Evolutionary conservation across 164 flowering plant genomes (phyloP), one percentile per base, ranked within the genome.

Genomic region (Stephania japonica): DNA sequence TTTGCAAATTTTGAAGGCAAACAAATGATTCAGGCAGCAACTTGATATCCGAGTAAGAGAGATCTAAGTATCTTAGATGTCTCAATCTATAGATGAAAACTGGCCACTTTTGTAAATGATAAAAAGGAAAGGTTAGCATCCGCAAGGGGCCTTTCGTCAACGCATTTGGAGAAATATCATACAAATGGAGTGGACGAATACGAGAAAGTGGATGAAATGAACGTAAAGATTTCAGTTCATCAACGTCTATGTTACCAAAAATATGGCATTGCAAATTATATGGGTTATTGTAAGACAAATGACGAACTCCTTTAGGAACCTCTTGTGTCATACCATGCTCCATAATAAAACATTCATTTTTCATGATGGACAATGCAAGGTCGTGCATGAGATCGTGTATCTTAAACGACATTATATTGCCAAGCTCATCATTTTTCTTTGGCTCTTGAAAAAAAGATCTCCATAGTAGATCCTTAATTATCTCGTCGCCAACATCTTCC

Each of bases 401-500:
- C 64, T 70, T 49, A 16, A 25, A 65, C 14, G 6, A 4, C n/a
- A 12, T 65, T 8, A 59, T n/a, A 10, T 61, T 71, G 1, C 73
- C 73, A 61, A 27, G 6, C 11, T 16, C 26, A 61, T 71, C 73
- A n/a, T n/a, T n/a, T 38, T 21, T 61, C 7, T 16, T 1, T 4
- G 62, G 24, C 19, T 59, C 73, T 27, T 71, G 66, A 16, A 71
- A 71, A 13, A 71, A 71, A 7, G 73, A 71, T 8, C 56, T 59
- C 73, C 42, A 56, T 21, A 61, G 2, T n/a, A 71, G 10, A 11
- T 25, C 47, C 4, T 42, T 21, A 19, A 59, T 59, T 32, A 21
- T 18, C 12, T 71, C 67, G 38, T 61, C 5, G 1, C 73, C 73
- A 41, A 71, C n/a, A 44, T 44, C 50, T 44, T 44, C 50, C 10